Conservation (phyloP, 306 rosid species). For the Trifolium dubium region DNA sequence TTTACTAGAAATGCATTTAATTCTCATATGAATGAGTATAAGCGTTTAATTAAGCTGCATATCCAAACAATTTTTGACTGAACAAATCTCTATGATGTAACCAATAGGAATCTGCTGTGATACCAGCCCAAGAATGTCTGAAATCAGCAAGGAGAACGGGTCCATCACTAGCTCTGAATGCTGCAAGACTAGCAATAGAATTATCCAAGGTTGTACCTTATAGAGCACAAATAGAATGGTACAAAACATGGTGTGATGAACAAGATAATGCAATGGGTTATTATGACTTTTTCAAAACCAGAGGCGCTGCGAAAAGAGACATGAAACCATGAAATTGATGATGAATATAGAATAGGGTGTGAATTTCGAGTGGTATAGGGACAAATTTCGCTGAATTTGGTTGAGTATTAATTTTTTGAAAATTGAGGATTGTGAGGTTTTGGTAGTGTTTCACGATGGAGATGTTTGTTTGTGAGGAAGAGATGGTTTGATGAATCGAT, state of each 20-base stretch:
- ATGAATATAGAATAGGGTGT: too few species aligned
- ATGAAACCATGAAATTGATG: too few species aligned
- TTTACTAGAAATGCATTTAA: too few species aligned
- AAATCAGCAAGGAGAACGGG: constrained; percentile 67
- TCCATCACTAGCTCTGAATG: constrained; percentile 58
- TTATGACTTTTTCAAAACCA: constrained; percentile 73
- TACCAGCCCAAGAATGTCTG: constrained; percentile 64
- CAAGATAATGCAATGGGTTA: constrained; percentile 68
- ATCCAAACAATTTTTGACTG: constrained; percentile 15
- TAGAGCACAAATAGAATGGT: constrained; percentile 90
- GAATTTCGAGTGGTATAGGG: too few species aligned
- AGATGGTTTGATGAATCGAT: too few species aligned
- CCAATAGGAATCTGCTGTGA: constrained; percentile 57
- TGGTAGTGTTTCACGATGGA: too few species aligned
- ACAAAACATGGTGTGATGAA: constrained; percentile 60
- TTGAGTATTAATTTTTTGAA: too few species aligned
- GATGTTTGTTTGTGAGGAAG: too few species aligned
- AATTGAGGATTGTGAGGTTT: too few species aligned
- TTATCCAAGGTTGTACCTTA: constrained; percentile 65
- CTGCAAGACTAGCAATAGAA: constrained; percentile 63
- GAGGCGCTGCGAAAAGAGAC: constrained; percentile 53
- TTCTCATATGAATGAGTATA: too few species aligned
- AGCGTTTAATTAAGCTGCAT: too few species aligned
- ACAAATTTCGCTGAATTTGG: too few species aligned
- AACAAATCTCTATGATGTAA: constrained; percentile 31